Evolutionary conservation across 1,284 basidiomycete genomes (phyloP), one percentile per base, ranked within the genome.

Genomic region (Takashimella tepidaria): DNA sequence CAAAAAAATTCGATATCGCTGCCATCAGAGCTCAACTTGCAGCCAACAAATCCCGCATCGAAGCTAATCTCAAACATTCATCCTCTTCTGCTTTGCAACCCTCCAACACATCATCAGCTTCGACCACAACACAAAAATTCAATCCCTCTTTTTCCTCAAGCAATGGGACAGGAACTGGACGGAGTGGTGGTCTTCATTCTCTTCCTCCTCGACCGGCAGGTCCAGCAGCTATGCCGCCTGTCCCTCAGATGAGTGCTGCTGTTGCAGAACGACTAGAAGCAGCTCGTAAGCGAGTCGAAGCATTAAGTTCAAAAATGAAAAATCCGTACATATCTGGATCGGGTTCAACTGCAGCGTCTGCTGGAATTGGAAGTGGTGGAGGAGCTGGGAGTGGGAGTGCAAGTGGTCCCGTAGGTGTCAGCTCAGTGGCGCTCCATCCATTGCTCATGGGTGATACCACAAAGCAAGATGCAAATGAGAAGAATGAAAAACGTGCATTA

Each of bases 41-140:
- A 20, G 89, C 89, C 11, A 88, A 88, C 70, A 82, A 89, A 51
- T 88, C 89, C 11, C 83, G 83, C 5, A 85, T 92, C 79, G 86
- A 83, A 69, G 73, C 72, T 3, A 81, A 77, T 45, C 76, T 77
- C 10, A 70, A 79, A 63, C 72, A 19, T 8, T 16, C 31, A 8
- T 8, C 31, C 16, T 8, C 31, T 37, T n/a, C n/a, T n/a, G n/a
- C n/a, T n/a, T n/a, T n/a, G n/a, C n/a, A n/a, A n/a, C 67, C 79
- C 2, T 66, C 72, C 49, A 67, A 73, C 19, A 56, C 68, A 23
- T 59, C 76, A 20, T 66, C 75, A 40, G 65, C 73, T 13, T 57
- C 68, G 1, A 56, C 68, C 23, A 55, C 76, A 2, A 25, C 21
- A 8, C 31, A 16, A 8, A 16, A 8, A 8, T 8, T 16, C 31